Conservation (phyloP, 139 green algal genomes). For the Picochlorum sp. region DNA sequence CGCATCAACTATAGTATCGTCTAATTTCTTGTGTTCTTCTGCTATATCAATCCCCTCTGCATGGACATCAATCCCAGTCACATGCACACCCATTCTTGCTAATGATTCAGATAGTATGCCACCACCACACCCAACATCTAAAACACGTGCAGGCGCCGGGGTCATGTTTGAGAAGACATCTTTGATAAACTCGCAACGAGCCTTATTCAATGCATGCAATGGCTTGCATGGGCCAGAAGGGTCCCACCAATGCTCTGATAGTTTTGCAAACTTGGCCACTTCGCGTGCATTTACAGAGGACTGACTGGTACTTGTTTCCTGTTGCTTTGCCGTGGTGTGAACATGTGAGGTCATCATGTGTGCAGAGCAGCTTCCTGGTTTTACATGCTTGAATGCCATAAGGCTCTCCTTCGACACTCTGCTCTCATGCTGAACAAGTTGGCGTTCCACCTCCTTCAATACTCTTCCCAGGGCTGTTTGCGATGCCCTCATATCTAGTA, state of each 20-base stretch:
- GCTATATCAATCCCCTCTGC: conserved; percentile 30
- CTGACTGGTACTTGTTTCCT: no score
- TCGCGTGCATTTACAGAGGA: conserved; percentile 54
- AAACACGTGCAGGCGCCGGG: conserved; percentile 11
- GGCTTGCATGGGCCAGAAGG: conserved; percentile 58
- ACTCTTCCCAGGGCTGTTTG: no score
- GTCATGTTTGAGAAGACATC: background rate
- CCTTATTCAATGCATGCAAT: conserved; percentile 81
- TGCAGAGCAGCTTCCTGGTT: no score
- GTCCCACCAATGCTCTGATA: conserved; percentile 76
- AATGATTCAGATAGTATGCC: conserved; percentile 75
- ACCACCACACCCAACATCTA: conserved; percentile 88
- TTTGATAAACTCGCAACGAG: conserved; percentile 66
- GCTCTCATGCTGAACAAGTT: no score
- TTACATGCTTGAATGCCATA: no score
- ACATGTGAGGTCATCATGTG: no score
- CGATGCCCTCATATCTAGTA: no score
- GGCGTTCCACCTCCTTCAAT: no score
- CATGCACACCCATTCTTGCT: conserved; percentile 61
- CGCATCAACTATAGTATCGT: conserved; percentile 18
- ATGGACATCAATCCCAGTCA: conserved; percentile 53
- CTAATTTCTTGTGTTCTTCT: conserved; percentile 21
- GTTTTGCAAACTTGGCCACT: conserved; percentile 66
- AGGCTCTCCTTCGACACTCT: no score
- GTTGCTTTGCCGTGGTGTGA: no score